Evolutionary conservation across 1,284 basidiomycete genomes (phyloP).

Genomic region (Blastosporella zonata): DNA sequence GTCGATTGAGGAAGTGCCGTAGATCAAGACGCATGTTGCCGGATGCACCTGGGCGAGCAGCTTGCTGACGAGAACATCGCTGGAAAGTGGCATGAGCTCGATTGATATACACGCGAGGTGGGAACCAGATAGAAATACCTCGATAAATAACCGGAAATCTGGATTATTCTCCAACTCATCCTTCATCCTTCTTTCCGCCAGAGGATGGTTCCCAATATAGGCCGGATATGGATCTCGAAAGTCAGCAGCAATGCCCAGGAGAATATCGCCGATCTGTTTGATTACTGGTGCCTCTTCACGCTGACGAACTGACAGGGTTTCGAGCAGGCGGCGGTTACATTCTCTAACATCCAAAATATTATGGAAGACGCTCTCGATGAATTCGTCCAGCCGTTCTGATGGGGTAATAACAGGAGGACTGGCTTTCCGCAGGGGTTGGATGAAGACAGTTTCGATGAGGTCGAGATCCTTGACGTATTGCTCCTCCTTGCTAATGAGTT

Average conservation of each 20-base stretch:
- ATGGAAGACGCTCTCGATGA: conserved; percentile 85
- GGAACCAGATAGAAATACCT: conserved; percentile 47
- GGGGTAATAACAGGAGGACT: conserved; percentile 73
- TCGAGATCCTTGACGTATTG: conserved; percentile 90
- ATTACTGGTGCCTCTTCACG: conserved; percentile 86
- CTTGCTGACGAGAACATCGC: conserved; percentile 55
- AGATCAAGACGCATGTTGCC: conserved; percentile 81
- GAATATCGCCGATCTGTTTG: conserved; percentile 86
- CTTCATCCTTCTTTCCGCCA: conserved; percentile 83
- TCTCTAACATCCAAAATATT: conserved; percentile 84
- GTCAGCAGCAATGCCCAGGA: conserved; percentile 84
- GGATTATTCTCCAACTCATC: conserved; percentile 83
- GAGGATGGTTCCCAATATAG: conserved; percentile 83
- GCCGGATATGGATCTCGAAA: conserved; percentile 85
- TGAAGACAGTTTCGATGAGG: conserved; percentile 81
- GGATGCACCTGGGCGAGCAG: conserved; percentile 55
- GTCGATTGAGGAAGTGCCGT: conserved; percentile 84
- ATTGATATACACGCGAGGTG: neutral
- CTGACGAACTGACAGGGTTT: conserved; percentile 84
- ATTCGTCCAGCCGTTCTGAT: conserved; percentile 62
- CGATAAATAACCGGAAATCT: conserved; percentile 84
- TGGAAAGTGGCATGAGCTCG: conserved; percentile 15
- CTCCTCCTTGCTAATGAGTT: conserved; percentile 88
- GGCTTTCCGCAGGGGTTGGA: conserved; percentile 69
- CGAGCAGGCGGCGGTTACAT: conserved; percentile 79